A percentile compares a stretch with the other conserved stretches of the same genome.
These are phyloP conservation scores for Ustilago tritici DNA, from an alignment of 1,284 basidiomycete species.

Conservation along the genomic window DNA sequence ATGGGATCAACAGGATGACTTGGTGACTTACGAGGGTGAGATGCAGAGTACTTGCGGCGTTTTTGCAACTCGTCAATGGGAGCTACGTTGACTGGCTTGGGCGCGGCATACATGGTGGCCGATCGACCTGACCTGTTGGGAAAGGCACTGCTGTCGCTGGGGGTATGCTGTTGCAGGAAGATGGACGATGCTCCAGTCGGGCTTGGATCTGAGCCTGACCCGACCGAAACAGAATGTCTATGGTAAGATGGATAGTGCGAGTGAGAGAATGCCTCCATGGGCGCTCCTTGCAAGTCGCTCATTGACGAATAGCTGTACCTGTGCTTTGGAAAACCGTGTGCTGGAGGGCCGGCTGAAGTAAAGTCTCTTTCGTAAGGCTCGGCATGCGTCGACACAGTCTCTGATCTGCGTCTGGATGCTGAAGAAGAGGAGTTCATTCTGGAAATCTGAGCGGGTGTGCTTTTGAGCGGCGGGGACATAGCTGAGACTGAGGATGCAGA, in stretches of 20 bases:
- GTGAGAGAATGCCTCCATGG: constrained; percentile 21
- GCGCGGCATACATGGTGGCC: constrained; percentile 27
- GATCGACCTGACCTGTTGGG: constrained; percentile 37
- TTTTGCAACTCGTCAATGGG: constrained; percentile 12
- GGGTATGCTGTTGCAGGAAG: constrained; percentile 47
- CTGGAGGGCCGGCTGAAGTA: constrained; percentile 2
- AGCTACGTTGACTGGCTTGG: constrained; percentile 19
- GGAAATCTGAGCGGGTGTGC: constrained; percentile 5
- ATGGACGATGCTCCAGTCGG: constrained; percentile 17
- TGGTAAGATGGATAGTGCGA: constrained; percentile 42
- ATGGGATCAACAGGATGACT: constrained; percentile 41
- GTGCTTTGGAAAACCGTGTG: constrained; percentile 9
- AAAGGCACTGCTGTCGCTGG: constrained; percentile 36
- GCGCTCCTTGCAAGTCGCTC: constrained; percentile 3
- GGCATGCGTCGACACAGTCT: constrained; percentile 22
- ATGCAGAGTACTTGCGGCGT: constrained; percentile 31
- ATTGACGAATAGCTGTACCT: constrained; percentile 23
- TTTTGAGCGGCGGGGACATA: constrained; percentile 27
- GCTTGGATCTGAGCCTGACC: constrained; percentile 8
- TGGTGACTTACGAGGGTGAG: constrained; percentile 9
- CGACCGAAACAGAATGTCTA: constrained; percentile 21
- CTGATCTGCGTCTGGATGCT: constrained; percentile 29
- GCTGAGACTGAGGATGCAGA: constrained; percentile 16
- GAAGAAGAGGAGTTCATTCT: constrained; percentile 29
- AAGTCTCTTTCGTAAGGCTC: constrained; percentile 22